These are phyloP conservation scores for Ustilago tritici DNA, from an alignment of 1,284 basidiomycete genomes.

Conservation along the genomic window DNA sequence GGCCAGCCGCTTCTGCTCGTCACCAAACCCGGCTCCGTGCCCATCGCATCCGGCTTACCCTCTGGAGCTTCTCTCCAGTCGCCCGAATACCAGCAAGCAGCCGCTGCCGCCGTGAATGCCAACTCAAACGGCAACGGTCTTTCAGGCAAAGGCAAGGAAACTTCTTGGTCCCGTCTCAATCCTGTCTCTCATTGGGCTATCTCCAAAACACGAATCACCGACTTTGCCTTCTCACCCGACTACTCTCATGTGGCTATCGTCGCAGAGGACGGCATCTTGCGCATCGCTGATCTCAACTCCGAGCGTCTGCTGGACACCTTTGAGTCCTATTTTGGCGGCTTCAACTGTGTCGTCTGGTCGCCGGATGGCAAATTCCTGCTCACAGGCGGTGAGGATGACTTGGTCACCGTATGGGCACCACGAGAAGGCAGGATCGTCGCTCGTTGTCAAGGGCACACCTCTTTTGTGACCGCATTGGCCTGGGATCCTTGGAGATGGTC, in stretches of 20 bases:
- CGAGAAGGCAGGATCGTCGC: constrained; percentile 78
- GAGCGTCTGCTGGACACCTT: constrained; percentile 59
- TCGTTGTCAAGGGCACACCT: constrained; percentile 94
- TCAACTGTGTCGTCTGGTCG: constrained; percentile 92
- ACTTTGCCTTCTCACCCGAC: constrained; percentile 65
- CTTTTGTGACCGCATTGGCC: constrained; percentile 87
- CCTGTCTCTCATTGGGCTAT: constrained; percentile 64
- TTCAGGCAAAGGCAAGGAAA: constrained; percentile 53
- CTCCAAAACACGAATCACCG: constrained; percentile 46
- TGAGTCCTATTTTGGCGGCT: constrained; percentile 65
- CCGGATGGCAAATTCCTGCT: constrained; percentile 92
- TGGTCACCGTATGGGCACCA: constrained; percentile 76
- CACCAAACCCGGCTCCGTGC: constrained; percentile 44
- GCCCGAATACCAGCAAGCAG: constrained; percentile 41
- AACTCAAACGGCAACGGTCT: constrained; percentile 35
- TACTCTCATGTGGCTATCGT: constrained; percentile 55
- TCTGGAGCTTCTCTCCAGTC: constrained; percentile 24
- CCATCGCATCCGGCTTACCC: constrained; percentile 44
- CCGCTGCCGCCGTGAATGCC: constrained; percentile 36
- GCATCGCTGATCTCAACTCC: constrained; percentile 58
- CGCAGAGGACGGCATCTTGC: constrained; percentile 60
- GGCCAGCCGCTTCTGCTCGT: constrained; percentile 41
- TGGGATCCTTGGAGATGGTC: constrained; percentile 82
- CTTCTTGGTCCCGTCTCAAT: constrained; percentile 51
- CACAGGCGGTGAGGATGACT: constrained; percentile 90